Percentiles rank a stretch among this genome's conserved stretches.
phyloP scores from a whole-genome alignment of 2,329 filamentous ascomycete species.

The Curvularia sp. region DNA sequence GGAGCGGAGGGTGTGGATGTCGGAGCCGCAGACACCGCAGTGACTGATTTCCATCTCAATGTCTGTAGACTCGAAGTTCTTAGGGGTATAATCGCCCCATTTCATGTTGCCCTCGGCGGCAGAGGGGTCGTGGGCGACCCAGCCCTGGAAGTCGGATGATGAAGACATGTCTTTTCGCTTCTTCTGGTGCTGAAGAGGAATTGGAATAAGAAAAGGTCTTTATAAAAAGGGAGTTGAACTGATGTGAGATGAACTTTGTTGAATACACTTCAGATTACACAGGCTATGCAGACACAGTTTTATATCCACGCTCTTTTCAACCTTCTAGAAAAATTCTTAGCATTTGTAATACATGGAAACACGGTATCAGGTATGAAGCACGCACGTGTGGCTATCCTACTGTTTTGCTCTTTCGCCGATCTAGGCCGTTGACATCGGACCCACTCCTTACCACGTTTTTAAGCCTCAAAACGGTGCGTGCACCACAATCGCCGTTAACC shows the following conservation, averaged over 20 bases:
- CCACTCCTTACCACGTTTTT: conserved; percentile 25
- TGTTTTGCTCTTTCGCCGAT: conserved; percentile 37
- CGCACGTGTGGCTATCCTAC: conserved; percentile 16
- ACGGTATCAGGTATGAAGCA: conserved; percentile 13
- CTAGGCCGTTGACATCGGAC: conserved; percentile 26
- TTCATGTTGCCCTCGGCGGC: conserved; percentile 63
- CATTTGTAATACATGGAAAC: conserved; percentile 34
- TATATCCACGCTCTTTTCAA: background rate
- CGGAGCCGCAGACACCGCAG: conserved; percentile 48
- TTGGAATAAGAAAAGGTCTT: background rate
- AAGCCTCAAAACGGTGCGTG: conserved; percentile 14
- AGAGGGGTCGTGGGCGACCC: conserved; percentile 61
- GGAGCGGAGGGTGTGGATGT: conserved; percentile 47
- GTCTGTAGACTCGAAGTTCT: conserved; percentile 71
- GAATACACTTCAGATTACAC: background rate
- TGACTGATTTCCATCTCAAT: conserved; percentile 52
- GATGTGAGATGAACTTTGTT: background rate
- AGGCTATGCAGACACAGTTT: background rate
- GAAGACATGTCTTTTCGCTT: conserved; percentile 29
- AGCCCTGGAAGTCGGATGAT: conserved; percentile 60
- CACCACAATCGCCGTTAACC: conserved; percentile 11
- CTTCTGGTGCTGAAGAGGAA: background rate
- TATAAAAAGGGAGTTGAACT: background rate
- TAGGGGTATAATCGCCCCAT: conserved; percentile 57
- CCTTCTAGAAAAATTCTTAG: conserved; percentile 14